Percentiles rank a stretch among this genome's conserved stretches.
Conservation (phyloP, 768 basidiomycete genomes). For the Rhodotorula sphaerocarpa region DNA sequence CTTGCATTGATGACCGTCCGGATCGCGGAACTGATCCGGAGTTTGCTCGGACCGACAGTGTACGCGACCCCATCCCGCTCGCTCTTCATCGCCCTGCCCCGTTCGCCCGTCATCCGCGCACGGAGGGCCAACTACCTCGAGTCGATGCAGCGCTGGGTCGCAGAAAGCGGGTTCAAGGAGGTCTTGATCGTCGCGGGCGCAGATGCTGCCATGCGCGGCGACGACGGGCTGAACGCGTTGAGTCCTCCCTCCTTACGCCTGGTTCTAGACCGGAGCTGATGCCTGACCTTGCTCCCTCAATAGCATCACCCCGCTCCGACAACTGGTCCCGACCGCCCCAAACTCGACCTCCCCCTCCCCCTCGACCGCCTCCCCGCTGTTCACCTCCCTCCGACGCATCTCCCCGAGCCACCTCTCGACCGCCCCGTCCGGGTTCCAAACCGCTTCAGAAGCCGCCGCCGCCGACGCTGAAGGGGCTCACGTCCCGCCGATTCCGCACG, state of each 20-base stretch:
- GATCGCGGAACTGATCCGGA: background rate
- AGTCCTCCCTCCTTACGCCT: background rate
- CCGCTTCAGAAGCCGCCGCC: background rate
- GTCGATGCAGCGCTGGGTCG: conserved; percentile 2
- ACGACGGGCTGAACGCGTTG: conserved; percentile 24
- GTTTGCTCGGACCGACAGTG: conserved; percentile 1
- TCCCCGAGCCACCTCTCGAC: background rate
- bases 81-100: conserved; percentile 28
- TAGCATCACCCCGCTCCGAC: conserved; percentile 20
- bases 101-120: conserved; percentile 29
- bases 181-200: conserved; percentile 21
- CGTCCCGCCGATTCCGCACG: conserved; percentile 29
- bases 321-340: conserved; percentile 12
- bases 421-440: background rate
- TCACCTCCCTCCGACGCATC: background rate
- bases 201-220: conserved; percentile 21
- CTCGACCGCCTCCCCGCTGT: background rate
- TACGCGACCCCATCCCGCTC: background rate
- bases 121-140: conserved; percentile 16
- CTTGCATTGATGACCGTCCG: background rate
- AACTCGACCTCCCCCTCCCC: background rate
- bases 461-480: background rate
- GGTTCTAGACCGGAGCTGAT: no score
- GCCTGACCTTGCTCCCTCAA: no score
- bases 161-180: conserved; percentile 4